Percentiles rank a stretch among this genome's conserved stretches.
Evolutionary conservation across 2,329 filamentous ascomycete genomes (phyloP).

Genomic region (Thermoascus crustaceus): DNA sequence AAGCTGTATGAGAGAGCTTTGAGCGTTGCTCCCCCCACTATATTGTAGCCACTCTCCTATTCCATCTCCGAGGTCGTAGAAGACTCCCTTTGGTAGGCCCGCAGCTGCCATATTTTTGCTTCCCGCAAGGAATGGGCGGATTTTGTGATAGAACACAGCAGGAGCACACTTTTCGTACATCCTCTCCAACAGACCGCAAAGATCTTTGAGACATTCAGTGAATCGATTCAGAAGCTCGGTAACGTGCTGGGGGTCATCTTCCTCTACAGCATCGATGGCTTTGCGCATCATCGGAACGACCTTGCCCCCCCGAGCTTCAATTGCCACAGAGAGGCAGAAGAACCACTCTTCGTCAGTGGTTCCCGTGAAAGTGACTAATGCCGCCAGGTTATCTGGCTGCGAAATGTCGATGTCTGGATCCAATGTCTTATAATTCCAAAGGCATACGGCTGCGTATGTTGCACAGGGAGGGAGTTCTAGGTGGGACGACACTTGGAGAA

Average conservation of each 20-base stretch:
- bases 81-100: slow-evolving; percentile 44
- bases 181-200: slow-evolving; percentile 36
- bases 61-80: slow-evolving; percentile 44
- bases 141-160: slow-evolving; percentile 43
- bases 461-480: slow-evolving; percentile 34
- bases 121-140: slow-evolving; percentile 45
- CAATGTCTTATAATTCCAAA: slow-evolving; percentile 31
- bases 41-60: slow-evolving; percentile 44
- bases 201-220: slow-evolving; percentile 34
- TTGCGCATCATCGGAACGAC: slow-evolving; percentile 40
- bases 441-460: slow-evolving; percentile 35
- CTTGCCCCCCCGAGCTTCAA: slow-evolving; percentile 44
- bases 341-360: slow-evolving; percentile 41
- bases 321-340: slow-evolving; percentile 44
- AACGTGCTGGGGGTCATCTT: slow-evolving; percentile 30
- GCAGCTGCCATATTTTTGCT: slow-evolving; percentile 48
- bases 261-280: slow-evolving; percentile 38
- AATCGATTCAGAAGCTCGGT: slow-evolving; percentile 34
- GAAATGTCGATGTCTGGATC: slow-evolving; percentile 21
- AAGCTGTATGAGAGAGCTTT: slow-evolving; percentile 47
- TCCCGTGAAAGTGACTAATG: slow-evolving; percentile 29
- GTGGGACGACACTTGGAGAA: slow-evolving; percentile 28
- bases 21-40: slow-evolving; percentile 48
- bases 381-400: slow-evolving; percentile 28
- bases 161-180: slow-evolving; percentile 46